Evolutionary conservation across 2,329 filamentous ascomycete species (phyloP).

Genomic region (Sodiomyces alkalinus): DNA sequence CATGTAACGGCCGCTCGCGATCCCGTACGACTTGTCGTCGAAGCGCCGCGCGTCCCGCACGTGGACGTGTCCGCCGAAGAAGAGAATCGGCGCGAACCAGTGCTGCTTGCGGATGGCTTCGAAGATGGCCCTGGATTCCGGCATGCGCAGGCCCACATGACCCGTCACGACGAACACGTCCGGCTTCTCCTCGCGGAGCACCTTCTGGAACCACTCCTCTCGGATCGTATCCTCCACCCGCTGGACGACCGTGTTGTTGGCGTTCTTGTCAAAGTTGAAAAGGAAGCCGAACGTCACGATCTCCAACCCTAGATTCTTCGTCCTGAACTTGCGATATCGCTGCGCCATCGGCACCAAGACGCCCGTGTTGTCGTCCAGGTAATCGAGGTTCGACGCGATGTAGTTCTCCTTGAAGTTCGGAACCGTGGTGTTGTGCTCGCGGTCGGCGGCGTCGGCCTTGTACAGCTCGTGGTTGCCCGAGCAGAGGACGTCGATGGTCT

Average conservation of each 20-base stretch:
- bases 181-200: conserved; percentile 69
- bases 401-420: conserved; percentile 72
- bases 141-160: conserved; percentile 69
- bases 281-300: conserved; percentile 87
- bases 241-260: conserved; percentile 78
- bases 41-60: conserved; percentile 73
- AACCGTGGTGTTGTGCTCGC: conserved; percentile 67
- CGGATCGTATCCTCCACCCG: conserved; percentile 66
- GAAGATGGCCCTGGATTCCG: conserved; percentile 66
- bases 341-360: conserved; percentile 62
- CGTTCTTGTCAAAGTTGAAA: conserved; percentile 83
- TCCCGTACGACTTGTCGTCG: conserved; percentile 60
- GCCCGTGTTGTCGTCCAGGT: conserved; percentile 57
- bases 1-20: conserved; percentile 84
- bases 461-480: conserved; percentile 95
- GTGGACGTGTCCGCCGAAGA: conserved; percentile 84
- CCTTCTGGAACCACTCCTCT: conserved; percentile 77
- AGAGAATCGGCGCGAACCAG: conserved; percentile 73
- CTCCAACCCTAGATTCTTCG: conserved; percentile 71
- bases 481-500: conserved; percentile 70
- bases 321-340: conserved; percentile 78
- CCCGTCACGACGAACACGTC: conserved; percentile 80
- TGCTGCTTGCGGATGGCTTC: conserved; percentile 61
- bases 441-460: conserved; percentile 57
- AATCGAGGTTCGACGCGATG: conserved; percentile 85